Conservation (phyloP, 257 asterid species). For the Solanum rostratum region DNA sequence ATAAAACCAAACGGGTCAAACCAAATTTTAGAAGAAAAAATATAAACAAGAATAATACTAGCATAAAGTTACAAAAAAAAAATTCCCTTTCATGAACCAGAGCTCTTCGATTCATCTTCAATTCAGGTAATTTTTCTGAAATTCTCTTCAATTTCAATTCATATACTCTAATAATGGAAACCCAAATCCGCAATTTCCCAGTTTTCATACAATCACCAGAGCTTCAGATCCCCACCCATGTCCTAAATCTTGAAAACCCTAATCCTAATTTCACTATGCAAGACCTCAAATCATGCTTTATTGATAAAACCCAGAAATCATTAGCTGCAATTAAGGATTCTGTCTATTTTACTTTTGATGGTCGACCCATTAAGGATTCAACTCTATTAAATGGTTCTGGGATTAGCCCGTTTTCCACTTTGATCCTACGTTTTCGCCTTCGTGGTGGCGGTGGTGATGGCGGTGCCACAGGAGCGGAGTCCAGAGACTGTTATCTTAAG, state of each 20-base stretch:
- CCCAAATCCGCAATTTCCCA: constrained; percentile 20
- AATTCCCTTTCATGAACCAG: not conserved
- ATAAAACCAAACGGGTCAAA: not conserved
- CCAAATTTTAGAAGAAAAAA: not conserved
- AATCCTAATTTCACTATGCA: constrained; percentile 45
- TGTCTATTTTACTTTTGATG: constrained; percentile 52
- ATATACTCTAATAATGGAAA: constrained; percentile 10
- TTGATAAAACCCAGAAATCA: constrained; percentile 18
- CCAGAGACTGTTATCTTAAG: constrained; percentile 76
- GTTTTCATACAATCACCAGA: constrained; percentile 56
- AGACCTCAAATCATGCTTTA: constrained; percentile 38
- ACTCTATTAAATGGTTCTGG: constrained; percentile 17
- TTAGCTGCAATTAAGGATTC: constrained; percentile 4
- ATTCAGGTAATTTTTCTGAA: not conserved
- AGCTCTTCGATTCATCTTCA: not conserved
- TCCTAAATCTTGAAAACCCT: constrained; percentile 32
- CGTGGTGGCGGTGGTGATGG: constrained; percentile 95
- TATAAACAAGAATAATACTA: not conserved
- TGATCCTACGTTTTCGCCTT: constrained; percentile 44
- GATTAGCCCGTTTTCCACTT: constrained; percentile 46
- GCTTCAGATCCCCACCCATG: constrained; percentile 38
- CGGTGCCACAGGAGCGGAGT: constrained; percentile 94
- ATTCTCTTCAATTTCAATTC: not conserved
- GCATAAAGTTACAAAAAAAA: accelerated
- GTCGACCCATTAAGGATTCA: constrained; percentile 42